phyloP scores from a whole-genome alignment of 1,284 basidiomycete genomes.

The Papiliotrema laurentii region DNA sequence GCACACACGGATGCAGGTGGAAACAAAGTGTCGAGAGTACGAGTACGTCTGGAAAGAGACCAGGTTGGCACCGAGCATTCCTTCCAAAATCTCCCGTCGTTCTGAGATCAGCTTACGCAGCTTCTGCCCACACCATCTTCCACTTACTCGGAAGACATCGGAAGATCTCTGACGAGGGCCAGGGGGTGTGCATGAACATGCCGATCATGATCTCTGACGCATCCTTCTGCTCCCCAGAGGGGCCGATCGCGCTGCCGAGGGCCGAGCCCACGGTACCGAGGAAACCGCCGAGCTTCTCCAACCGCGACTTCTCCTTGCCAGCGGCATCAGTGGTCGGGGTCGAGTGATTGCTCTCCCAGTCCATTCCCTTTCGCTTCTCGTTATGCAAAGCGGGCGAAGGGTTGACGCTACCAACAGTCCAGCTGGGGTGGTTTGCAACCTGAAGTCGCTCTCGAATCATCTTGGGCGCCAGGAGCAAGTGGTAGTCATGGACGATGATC shows the following conservation, averaged over 20 bases:
- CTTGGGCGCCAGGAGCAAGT: conserved; percentile 83
- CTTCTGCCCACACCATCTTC: neutral
- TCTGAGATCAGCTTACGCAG: conserved; percentile 46
- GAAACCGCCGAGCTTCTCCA: conserved; percentile 19
- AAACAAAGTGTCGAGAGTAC: conserved; percentile 92
- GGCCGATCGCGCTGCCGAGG: conserved; percentile 22
- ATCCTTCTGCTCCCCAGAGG: conserved; percentile 15
- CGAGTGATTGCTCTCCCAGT: conserved; percentile 25
- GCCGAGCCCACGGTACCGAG: conserved; percentile 27
- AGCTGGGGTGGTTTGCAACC: conserved; percentile 45
- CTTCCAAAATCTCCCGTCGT: conserved; percentile 89
- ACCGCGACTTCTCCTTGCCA: conserved; percentile 11
- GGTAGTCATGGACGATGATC: conserved; percentile 88
- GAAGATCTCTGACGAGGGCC: conserved; percentile 95
- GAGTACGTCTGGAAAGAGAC: conserved; percentile 98
- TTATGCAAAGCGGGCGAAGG: conserved; percentile 24
- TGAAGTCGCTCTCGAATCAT: conserved; percentile 74
- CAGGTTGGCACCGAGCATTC: conserved; percentile 95
- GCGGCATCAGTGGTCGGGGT: conserved; percentile 9
- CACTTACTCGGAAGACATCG: conserved; percentile 77
- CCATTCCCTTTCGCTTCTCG: conserved; percentile 26
- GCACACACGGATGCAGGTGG: conserved; percentile 91
- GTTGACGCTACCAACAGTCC: conserved; percentile 16
- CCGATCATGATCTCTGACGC: conserved; percentile 60
- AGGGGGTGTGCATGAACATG: conserved; percentile 94